Base-by-base conservation (phyloP, 1,139 yeast genomes). In the Candida neerlandica region DNA sequence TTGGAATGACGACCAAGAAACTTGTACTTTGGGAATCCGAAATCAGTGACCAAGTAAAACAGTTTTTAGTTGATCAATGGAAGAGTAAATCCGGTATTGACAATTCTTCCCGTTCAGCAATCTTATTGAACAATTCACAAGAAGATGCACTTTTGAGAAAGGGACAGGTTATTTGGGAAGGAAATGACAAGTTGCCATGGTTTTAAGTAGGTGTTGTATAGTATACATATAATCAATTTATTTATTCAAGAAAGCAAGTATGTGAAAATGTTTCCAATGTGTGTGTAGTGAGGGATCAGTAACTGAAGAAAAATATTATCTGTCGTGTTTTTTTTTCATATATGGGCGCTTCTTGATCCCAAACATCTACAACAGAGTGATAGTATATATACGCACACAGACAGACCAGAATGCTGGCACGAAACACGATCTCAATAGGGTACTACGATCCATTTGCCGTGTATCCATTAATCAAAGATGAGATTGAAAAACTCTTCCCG, bases 401-500 rank as follows among this genome's bases (percentile, higher is more conserved):
- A 14, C 12, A 12, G 14, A 26, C 19, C 14, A 4, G 10, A 41
- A 41, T 41, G 37, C 12, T 9, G 41, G 30, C 44, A 6, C 40
- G 44, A 11, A 43, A 51, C 30, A 70, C 75, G 21, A 68, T 84
- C 4, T 62, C 65, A 43, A 69, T 86, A 23, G 91, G 95, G 9
- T 91, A 84, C 65, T 90, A 88, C 65, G 98, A 94, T 63, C 98
- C 98, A 0, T 88, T 89, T 62, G 81, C 81, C 40, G 80, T 86
- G 0, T 87, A 78, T 59, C 78, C 82, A 1, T 67, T 71, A 43
- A 66, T 91, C n/a, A 65, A 77, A 53, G 66, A 71, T 3, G 85
- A 81, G 34, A 66, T 92, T 21, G 55, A 76, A 12, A 77, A 80
- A 50, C 19, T 38, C n/a, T 72, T 89, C 3, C 92, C 90, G 2